Conservation (phyloP, 192 early-diverging fungal genomes). For the Radiomyces spectabilis region DNA sequence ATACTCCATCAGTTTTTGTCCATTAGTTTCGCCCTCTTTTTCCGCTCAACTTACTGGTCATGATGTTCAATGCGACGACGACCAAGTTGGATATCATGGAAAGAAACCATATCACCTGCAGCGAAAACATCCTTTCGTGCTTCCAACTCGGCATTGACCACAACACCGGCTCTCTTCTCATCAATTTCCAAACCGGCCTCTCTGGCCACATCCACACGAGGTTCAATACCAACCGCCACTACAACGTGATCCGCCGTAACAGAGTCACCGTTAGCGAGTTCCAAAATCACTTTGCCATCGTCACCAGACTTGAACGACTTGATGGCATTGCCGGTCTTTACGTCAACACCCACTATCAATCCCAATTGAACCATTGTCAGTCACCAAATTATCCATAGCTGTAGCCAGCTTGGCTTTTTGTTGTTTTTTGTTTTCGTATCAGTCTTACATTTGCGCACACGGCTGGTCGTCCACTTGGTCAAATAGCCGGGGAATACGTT, state of each 20-base stretch:
- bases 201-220: constrained; percentile 48
- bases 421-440: background rate
- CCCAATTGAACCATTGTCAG: background rate
- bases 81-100: constrained; percentile 55
- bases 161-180: constrained; percentile 46
- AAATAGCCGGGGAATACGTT: constrained; percentile 55
- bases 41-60: constrained; percentile 40
- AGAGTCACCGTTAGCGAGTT: constrained; percentile 30
- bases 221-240: constrained; percentile 53
- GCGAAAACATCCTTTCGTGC: constrained; percentile 53
- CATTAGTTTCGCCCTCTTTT: no score
- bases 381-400: background rate
- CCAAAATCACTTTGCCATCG: constrained; percentile 32
- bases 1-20: no score
- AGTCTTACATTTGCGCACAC: constrained; percentile 27
- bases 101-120: constrained; percentile 58
- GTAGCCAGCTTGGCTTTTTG: no score
- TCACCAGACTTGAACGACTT: constrained; percentile 22
- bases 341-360: constrained; percentile 41
- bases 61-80: constrained; percentile 63
- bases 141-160: constrained; percentile 60
- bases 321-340: constrained; percentile 29
- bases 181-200: constrained; percentile 56
- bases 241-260: constrained; percentile 52
- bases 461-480: constrained; percentile 52